Conservation (phyloP, 805 yeast species). For the Candida maltosa region DNA sequence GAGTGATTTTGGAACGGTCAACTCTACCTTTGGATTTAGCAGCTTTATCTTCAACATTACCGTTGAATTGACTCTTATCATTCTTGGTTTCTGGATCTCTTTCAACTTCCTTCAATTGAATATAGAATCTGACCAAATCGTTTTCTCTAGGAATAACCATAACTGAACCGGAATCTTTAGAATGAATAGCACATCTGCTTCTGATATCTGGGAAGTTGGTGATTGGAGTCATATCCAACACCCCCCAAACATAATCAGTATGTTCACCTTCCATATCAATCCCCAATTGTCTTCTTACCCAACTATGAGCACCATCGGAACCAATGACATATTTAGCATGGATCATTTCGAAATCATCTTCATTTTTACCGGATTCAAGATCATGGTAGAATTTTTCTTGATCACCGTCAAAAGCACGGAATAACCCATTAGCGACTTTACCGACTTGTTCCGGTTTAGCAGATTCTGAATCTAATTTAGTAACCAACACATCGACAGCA, state of each 20-base stretch:
- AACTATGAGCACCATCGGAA: constrained; percentile 20
- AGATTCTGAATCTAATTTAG: constrained; percentile 9
- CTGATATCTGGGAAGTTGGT: constrained; percentile 35
- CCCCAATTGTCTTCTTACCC: constrained; percentile 28
- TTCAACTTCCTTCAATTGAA: constrained; percentile 17
- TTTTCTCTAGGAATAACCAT: constrained; percentile 33
- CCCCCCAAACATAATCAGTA: constrained; percentile 35
- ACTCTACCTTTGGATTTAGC: constrained; percentile 13
- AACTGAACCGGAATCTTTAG: constrained; percentile 26
- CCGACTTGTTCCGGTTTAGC: constrained; percentile 12
- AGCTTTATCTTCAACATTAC: constrained; percentile 7
- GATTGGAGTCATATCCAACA: constrained; percentile 29
- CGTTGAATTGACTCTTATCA: constrained; percentile 13
- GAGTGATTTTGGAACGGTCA: constrained; percentile 29
- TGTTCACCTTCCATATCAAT: constrained; percentile 30
- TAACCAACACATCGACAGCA: constrained; percentile 14
- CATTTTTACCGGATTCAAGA: constrained; percentile 3
- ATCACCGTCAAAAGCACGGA: constrained; percentile 21
- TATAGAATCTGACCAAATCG: constrained; percentile 27
- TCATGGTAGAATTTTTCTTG: constrained; percentile 12
- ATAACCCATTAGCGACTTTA: constrained; percentile 21
- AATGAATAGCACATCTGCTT: constrained; percentile 27
- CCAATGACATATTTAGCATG: constrained; percentile 30
- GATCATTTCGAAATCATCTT: constrained; percentile 14
- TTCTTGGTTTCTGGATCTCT: constrained; percentile 8